These are phyloP conservation scores for Dioscorea dumetorum DNA, from an alignment of 106 monocot genomes.

Conservation along the genomic window DNA sequence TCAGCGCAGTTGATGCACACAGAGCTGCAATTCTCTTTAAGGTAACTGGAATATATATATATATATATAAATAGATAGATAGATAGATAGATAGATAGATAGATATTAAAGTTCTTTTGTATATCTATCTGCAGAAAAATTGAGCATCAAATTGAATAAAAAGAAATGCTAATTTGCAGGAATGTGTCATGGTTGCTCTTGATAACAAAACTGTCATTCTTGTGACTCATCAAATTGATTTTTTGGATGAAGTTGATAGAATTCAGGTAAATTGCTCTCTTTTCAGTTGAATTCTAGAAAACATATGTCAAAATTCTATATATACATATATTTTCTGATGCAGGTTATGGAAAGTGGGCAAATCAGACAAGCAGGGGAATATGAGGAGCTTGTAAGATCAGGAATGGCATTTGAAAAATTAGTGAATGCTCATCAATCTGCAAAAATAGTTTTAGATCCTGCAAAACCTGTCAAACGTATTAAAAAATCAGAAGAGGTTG, in stretches of 20 bases:
- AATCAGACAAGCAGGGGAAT: constrained; percentile 63
- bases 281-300: not conserved
- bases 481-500: not conserved
- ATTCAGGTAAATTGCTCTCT: constrained; percentile 55
- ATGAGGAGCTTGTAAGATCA: constrained; percentile 42
- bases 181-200: constrained; percentile 67
- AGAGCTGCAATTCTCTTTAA: constrained; percentile 70
- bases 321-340: not conserved
- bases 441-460: constrained; percentile 38
- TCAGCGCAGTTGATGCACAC: constrained; percentile 94
- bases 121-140: constrained; percentile 3
- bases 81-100: too few species aligned
- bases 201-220: constrained; percentile 75
- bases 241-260: constrained; percentile 55
- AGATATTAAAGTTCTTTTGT: too few species aligned
- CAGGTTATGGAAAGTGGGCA: constrained; percentile 73
- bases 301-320: not conserved
- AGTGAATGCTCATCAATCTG: constrained; percentile 66
- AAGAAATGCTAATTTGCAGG: constrained; percentile 21
- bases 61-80: too few species aligned
- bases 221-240: constrained; percentile 89
- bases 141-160: not conserved
- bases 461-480: not conserved
- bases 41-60: constrained; percentile 25
- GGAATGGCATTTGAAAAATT: constrained; percentile 71